Percentiles rank a stretch among this genome's conserved stretches.
These are phyloP conservation scores for Lyophyllum decastes DNA, from an alignment of 768 basidiomycete species.

Conservation along the genomic window DNA sequence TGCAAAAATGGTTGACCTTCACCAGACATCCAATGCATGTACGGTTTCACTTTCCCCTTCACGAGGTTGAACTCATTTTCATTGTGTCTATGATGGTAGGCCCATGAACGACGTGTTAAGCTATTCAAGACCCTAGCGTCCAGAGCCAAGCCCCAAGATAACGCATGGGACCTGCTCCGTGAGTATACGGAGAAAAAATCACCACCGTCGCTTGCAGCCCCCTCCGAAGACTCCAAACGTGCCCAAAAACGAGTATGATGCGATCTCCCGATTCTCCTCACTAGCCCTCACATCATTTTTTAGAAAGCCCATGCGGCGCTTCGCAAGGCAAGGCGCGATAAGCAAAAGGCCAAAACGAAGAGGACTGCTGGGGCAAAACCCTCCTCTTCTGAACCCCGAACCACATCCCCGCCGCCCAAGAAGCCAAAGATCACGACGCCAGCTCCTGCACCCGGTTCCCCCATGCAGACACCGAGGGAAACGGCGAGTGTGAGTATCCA, in stretches of 20 bases:
- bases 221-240: constrained; percentile 50
- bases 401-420: background rate
- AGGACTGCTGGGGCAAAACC: background rate
- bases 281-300: background rate
- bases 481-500: constrained; percentile 19
- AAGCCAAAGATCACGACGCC: constrained; percentile 17
- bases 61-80: constrained; percentile 13
- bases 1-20: constrained; percentile 52
- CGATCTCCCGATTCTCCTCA: background rate
- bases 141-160: constrained; percentile 39
- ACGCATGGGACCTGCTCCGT: constrained; percentile 48
- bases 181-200: constrained; percentile 27
- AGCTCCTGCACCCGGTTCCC: background rate
- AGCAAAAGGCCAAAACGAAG: constrained; percentile 40
- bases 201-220: constrained; percentile 21
- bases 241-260: constrained; percentile 59
- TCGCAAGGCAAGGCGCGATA: constrained; percentile 49
- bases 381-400: constrained; percentile 1
- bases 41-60: constrained; percentile 22
- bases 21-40: constrained; percentile 66
- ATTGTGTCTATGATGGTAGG: constrained; percentile 36
- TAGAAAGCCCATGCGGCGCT: constrained; percentile 50
- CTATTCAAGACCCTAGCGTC: constrained; percentile 47
- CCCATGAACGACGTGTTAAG: constrained; percentile 61
- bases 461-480: constrained; percentile 6